Base-by-base conservation (phyloP, 2,329 filamentous ascomycete species). In the Tolypocladium cylindrosporum region DNA sequence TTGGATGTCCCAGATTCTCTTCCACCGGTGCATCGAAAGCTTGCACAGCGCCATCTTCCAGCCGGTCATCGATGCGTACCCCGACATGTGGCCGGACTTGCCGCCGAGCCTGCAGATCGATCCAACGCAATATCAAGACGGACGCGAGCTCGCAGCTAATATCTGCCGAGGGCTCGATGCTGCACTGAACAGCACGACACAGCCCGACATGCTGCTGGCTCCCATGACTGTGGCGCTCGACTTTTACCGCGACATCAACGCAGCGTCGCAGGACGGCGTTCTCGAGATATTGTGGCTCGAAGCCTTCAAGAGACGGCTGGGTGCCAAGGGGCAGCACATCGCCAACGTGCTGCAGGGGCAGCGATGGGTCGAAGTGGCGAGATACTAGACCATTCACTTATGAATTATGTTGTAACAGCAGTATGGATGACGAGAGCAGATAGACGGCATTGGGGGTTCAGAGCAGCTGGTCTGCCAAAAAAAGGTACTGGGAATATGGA, bases 141-240 rank as follows among this genome's bases (percentile, higher is more conserved):
- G 73, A 1, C 71, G 73, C 21, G 71, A 75, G 55, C 67, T 79
- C 40, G 79, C 80, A 0, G 74, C 72, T 10, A 74, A 77, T 57
- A 75, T 82, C 19, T 83, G 81, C 61, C 74, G 79, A 45, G 75
- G 75, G 3, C 67, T 83, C 5, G 80, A 82, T 59, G 77, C 73
- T 51, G 75, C 74, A 0, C 68, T 82, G 6, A 67, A 65, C 8
- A 69, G 67, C 3, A 77, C 74, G 1, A 70, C 71, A 16, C 77
- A 80, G 67, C 78, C 78, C 1, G 78, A 80, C 60, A 61, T 79
- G 61, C 62, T 81, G 19, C 64, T 72, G 10, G 71, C 71, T 13
- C 77, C 78, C 4, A 70, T 81, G 66, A 69, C 66, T 9, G 71
- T 76, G 16, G 76, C 74, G 1, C 66, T 75, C 60, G 66, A 72